Conservation (phyloP, 345 rosid genomes). For the Raphanus raphanistrum region DNA sequence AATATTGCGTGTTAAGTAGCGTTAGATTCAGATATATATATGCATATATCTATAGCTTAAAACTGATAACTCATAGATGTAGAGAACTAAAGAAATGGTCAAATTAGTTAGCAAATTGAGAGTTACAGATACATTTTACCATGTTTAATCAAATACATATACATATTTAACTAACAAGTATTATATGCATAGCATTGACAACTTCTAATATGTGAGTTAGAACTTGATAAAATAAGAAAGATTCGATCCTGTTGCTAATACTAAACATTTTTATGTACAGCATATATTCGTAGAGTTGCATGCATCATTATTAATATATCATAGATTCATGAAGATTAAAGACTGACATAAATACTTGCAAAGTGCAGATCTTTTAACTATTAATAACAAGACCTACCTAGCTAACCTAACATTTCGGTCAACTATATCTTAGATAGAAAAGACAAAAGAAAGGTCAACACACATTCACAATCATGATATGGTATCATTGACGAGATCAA, state of each 20-base stretch:
- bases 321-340: background rate
- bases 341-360: background rate
- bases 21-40: constrained; percentile 3
- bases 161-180: background rate
- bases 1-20: constrained; percentile 7
- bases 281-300: constrained; percentile 9
- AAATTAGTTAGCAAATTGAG: background rate
- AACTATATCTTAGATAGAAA: background rate
- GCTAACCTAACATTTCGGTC: constrained; percentile 26
- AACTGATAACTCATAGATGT: background rate
- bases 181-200: constrained; percentile 1
- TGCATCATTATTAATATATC: background rate
- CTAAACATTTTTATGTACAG: constrained; percentile 6
- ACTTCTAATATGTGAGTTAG: constrained; percentile 22
- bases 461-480: background rate
- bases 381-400: constrained; percentile 21
- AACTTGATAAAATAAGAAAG: constrained; percentile 20
- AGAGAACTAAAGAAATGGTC: background rate
- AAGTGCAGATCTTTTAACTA: background rate
- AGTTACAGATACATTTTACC: background rate
- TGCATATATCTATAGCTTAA: background rate
- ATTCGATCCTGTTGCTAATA: constrained; percentile 23
- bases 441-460: constrained; percentile 27
- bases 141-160: background rate
- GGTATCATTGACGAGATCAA: background rate